These are phyloP conservation scores for Ganoderma boninense DNA, from an alignment of 1,284 basidiomycete species.

Conservation along the genomic window DNA sequence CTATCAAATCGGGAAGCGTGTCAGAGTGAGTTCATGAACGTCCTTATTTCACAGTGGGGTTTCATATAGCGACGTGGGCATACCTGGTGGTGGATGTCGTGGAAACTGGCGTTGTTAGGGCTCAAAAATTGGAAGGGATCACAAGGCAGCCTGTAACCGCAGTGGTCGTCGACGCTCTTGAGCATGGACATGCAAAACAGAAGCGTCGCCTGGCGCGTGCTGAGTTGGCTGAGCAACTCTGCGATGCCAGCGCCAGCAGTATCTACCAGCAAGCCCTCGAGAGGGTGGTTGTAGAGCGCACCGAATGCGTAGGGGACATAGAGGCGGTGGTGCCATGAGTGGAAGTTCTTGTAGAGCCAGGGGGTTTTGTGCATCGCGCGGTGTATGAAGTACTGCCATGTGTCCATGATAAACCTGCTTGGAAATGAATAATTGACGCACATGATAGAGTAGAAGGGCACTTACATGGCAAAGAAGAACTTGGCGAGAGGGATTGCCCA, in stretches of 20 bases:
- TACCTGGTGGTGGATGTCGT: constrained; percentile 97
- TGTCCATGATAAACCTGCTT: constrained; percentile 91
- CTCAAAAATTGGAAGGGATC: constrained; percentile 91
- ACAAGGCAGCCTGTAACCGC: constrained; percentile 90
- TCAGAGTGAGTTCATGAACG: neutral
- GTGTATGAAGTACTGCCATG: constrained; percentile 98
- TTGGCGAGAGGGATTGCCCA: constrained; percentile 88
- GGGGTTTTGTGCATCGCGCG: constrained; percentile 92
- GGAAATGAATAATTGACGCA: neutral
- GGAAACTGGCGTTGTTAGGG: constrained; percentile 95
- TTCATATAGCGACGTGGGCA: constrained; percentile 26
- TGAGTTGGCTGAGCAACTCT: constrained; percentile 76
- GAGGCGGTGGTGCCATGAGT: constrained; percentile 95
- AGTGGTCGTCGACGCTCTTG: constrained; percentile 99
- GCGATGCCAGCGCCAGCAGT: constrained; percentile 85
- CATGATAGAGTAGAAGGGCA: constrained; percentile 30
- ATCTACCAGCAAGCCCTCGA: constrained; percentile 93
- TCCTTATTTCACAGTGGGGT: neutral
- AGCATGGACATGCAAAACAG: constrained; percentile 87
- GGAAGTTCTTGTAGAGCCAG: constrained; percentile 91
- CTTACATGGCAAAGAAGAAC: constrained; percentile 87
- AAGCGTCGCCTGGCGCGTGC: constrained; percentile 84
- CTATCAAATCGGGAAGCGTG: constrained; percentile 46
- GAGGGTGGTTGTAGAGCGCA: constrained; percentile 96
- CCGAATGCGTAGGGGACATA: constrained; percentile 99